Conservation (phyloP, 345 rosid genomes). For the Atalantia buxifolia region DNA sequence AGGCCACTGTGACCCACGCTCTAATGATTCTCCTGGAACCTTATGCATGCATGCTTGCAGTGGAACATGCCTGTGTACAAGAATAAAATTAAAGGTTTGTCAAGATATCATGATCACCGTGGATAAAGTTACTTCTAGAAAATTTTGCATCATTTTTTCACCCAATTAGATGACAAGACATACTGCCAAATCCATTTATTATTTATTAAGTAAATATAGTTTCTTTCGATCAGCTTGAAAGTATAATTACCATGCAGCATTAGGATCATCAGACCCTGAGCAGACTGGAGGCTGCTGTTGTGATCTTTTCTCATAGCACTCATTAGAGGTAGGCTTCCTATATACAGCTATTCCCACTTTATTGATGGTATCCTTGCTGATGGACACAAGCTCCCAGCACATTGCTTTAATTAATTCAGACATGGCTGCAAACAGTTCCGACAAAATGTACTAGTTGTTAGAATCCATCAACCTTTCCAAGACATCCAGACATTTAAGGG, state of each 20-base stretch:
- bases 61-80: conserved; percentile 67
- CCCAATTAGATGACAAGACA: not conserved
- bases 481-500: not conserved
- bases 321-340: conserved; percentile 75
- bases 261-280: conserved; percentile 73
- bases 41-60: conserved; percentile 92
- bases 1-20: conserved; percentile 95
- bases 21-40: conserved; percentile 48
- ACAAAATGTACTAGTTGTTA: conserved; percentile 20
- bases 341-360: conserved; percentile 76
- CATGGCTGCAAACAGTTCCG: conserved; percentile 66
- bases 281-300: conserved; percentile 75
- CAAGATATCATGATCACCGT: not conserved
- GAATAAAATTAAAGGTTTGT: conserved; percentile 9
- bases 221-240: not conserved
- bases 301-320: conserved; percentile 76
- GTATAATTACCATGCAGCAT: conserved; percentile 77
- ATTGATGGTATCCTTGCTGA: conserved; percentile 64
- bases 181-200: not conserved
- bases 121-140: not conserved
- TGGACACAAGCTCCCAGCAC: conserved; percentile 89
- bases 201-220: not conserved
- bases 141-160: not conserved
- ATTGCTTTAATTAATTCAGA: conserved; percentile 61
- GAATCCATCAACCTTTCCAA: conserved; percentile 17